These are phyloP conservation scores for Didymella pomorum DNA, from an alignment of 2,329 filamentous ascomycete species.

Conservation along the genomic window DNA sequence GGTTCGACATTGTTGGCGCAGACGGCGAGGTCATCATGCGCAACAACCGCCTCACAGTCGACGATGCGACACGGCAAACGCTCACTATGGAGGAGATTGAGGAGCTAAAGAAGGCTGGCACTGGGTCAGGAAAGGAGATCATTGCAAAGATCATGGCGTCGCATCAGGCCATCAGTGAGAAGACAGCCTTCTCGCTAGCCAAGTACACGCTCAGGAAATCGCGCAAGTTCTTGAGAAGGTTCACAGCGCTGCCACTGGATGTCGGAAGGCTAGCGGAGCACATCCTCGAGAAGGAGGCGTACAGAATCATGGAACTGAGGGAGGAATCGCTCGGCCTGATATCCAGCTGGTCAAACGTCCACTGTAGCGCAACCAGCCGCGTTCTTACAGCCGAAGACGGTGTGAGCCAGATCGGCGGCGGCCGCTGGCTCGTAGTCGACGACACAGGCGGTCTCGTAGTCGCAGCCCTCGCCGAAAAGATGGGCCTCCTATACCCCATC, in stretches of 20 bases:
- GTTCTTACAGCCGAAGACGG: conserved; percentile 42
- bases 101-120: conserved; percentile 73
- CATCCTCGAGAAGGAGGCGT: conserved; percentile 81
- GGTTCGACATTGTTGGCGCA: conserved; percentile 58
- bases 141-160: conserved; percentile 92
- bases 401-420: conserved; percentile 54
- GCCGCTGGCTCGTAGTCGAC: conserved; percentile 83
- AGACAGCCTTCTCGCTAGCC: conserved; percentile 89
- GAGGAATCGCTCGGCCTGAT: conserved; percentile 84
- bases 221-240: conserved; percentile 89
- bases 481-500: conserved; percentile 75
- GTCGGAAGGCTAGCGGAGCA: conserved; percentile 78
- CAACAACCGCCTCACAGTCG: conserved; percentile 69
- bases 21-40: conserved; percentile 62
- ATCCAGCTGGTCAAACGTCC: conserved; percentile 89
- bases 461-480: conserved; percentile 84
- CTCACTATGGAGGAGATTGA: conserved; percentile 77
- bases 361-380: conserved; percentile 66
- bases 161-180: conserved; percentile 89
- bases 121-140: conserved; percentile 83
- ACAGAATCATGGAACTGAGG: conserved; percentile 83
- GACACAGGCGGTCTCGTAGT: conserved; percentile 85
- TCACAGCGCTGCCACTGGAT: conserved; percentile 85
- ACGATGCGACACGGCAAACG: conserved; percentile 74
- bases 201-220: conserved; percentile 97